Percentiles rank a stretch among this genome's conserved stretches.
phyloP scores from a whole-genome alignment of 805 yeast genomes.

The Starmerella vitae region DNA sequence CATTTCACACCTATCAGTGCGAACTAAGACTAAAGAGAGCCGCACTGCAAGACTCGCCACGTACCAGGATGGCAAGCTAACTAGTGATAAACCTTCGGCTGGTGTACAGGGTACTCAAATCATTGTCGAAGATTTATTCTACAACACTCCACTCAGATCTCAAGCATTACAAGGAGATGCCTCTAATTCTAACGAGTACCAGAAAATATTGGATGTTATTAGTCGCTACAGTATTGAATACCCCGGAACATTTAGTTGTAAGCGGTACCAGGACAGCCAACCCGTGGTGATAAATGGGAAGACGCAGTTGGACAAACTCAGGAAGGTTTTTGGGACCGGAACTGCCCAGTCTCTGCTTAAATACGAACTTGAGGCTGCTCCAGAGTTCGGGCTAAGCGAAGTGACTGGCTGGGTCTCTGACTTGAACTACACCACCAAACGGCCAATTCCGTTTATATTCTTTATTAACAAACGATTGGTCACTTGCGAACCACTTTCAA shows the following conservation, averaged over 20 bases:
- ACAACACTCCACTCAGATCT: slow-evolving; percentile 69
- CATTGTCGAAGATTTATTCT: slow-evolving; percentile 76
- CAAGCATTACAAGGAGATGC: slow-evolving; percentile 35
- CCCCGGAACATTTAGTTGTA: slow-evolving; percentile 53
- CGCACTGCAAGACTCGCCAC: slow-evolving; percentile 57
- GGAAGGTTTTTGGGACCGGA: slow-evolving; percentile 55
- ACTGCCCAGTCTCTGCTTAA: slow-evolving; percentile 53
- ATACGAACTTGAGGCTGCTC: slow-evolving; percentile 29
- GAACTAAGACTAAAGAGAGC: slow-evolving; percentile 51
- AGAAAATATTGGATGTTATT: slow-evolving; percentile 65
- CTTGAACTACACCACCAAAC: slow-evolving; percentile 57
- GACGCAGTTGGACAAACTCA: slow-evolving; percentile 50
- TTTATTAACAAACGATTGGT: slow-evolving; percentile 81
- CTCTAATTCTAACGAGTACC: slow-evolving; percentile 47
- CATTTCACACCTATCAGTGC: slow-evolving; percentile 65
- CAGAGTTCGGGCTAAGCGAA: slow-evolving; percentile 36
- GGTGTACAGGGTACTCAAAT: slow-evolving; percentile 81
- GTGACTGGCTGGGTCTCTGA: slow-evolving; percentile 54
- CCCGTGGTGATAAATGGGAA: slow-evolving; percentile 43
- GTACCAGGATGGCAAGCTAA: slow-evolving; percentile 54
- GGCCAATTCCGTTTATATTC: slow-evolving; percentile 51
- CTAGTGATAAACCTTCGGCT: slow-evolving; percentile 52
- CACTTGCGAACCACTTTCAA: slow-evolving; percentile 60
- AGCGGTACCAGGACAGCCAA: slow-evolving; percentile 63
- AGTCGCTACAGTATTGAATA: slow-evolving; percentile 75